A percentile compares a stretch with the other conserved stretches of the same genome.
phyloP scores from a whole-genome alignment of 2,329 filamentous ascomycete genomes.

The Golovinomyces cichoracearum region DNA sequence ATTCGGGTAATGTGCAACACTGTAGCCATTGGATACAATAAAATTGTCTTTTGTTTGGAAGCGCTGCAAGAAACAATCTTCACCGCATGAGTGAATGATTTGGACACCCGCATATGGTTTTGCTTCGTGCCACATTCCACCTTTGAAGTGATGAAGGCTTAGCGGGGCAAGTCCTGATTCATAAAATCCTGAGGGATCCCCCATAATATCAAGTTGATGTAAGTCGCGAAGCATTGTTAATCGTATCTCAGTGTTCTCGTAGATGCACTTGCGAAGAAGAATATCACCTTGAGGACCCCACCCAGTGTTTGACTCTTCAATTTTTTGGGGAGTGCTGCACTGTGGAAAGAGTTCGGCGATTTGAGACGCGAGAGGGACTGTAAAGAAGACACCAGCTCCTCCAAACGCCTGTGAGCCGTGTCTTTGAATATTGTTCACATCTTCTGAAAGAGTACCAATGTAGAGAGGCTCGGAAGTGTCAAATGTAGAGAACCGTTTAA shows the following conservation, averaged over 20 bases:
- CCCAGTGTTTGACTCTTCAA: conserved; percentile 28
- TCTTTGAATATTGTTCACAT: conserved; percentile 12
- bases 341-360: conserved; percentile 21
- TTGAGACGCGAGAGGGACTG: conserved; percentile 20
- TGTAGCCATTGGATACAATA: conserved; percentile 12
- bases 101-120: conserved; percentile 10
- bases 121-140: conserved; percentile 26
- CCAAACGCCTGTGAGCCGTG: conserved; percentile 15
- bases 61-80: conserved; percentile 14
- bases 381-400: conserved; percentile 14
- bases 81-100: conserved; percentile 12
- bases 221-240: conserved; percentile 12
- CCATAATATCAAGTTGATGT: conserved; percentile 13
- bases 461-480: conserved; percentile 11
- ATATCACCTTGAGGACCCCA: conserved; percentile 24
- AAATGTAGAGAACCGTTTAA: conserved; percentile 8
- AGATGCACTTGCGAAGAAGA: conserved; percentile 13
- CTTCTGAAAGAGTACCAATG: conserved; percentile 14
- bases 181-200: conserved; percentile 14
- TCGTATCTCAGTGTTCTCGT: conserved; percentile 13
- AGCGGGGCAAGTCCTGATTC: conserved; percentile 12
- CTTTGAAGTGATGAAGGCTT: conserved; percentile 16
- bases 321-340: conserved; percentile 25
- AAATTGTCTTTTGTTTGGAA: conserved; percentile 13
- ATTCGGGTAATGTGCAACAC: conserved; percentile 12